Base-by-base conservation (phyloP, 2,329 filamentous ascomycete species). In the Coniochaeta sp. region DNA sequence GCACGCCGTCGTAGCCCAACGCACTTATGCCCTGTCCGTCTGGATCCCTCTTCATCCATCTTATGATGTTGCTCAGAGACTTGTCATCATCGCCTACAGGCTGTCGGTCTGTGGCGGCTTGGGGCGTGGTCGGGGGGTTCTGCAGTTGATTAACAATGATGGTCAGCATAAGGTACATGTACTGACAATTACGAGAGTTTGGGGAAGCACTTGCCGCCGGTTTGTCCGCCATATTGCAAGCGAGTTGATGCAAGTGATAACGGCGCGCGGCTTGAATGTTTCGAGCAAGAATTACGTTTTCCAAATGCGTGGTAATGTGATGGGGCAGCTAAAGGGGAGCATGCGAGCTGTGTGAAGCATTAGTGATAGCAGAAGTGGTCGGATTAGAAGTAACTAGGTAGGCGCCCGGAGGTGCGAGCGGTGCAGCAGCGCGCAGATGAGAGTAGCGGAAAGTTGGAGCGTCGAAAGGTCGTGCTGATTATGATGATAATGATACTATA, bases 1-100 rank as follows among this genome's bases (percentile, higher is more conserved):
- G 61, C 55, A 64, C 62, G 40, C 61, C 62, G 43, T 64, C 62
- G 59, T 60, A 58, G 58, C 62, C 62, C 54, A 64, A 60, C 54
- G 31, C 58, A 54, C 28, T 58, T 26, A 64, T 61, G 59, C 62
- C 59, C 31, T 62, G 47, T 60, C 59, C 58, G 31, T 59, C 38
- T 58, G 57, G 58, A 56, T 60, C 54, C 31, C 55, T 58, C 26
- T 60, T 60, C 59, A 60, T 60, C 26, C 55, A 31, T 40, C 44
- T 58, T 19, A 16, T 26, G 19, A 60, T 58, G 9, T 60, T 55
- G 40, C 47, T 50, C 19, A 58, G 36, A 52, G 55, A 50, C 55
- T 47, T 58, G 59, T 58, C 44, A 28, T 58, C 44, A 28, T 60
- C 55, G 43, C 31, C 33, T 58, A 54, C 22, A 59, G 52, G 57